phyloP scores from a whole-genome alignment of 305 asterid genomes.

The Fraxinus sp. region DNA sequence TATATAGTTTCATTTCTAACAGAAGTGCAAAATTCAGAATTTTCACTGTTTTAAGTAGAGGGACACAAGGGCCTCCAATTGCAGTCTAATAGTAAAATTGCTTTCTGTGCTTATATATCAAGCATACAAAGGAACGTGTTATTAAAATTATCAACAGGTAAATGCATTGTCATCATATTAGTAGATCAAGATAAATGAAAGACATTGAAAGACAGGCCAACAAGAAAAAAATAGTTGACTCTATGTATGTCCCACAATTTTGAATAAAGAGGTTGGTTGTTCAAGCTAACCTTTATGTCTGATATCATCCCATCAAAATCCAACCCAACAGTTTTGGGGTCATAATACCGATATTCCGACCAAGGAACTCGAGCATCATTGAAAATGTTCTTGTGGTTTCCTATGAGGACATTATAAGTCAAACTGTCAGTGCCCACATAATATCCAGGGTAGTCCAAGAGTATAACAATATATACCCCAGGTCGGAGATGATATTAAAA shows the following conservation, averaged over 20 bases:
- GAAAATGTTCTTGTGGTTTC: slow-evolving; percentile 94
- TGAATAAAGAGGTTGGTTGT: slow-evolving; percentile 16
- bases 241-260: neutral
- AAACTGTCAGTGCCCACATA: slow-evolving; percentile 17
- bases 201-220: neutral
- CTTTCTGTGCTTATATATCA: neutral
- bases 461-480: slow-evolving; percentile 63
- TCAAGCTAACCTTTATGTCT: slow-evolving; percentile 76
- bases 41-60: neutral
- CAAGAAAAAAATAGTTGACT: slow-evolving; percentile 11
- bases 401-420: slow-evolving; percentile 41
- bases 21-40: neutral
- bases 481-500: slow-evolving; percentile 89
- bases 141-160: slow-evolving; percentile 9
- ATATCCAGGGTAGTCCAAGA: slow-evolving; percentile 16
- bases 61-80: neutral
- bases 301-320: slow-evolving; percentile 96
- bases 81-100: neutral
- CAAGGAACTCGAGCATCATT: slow-evolving; percentile 90
- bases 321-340: slow-evolving; percentile 89
- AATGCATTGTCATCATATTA: slow-evolving; percentile 7
- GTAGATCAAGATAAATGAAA: neutral
- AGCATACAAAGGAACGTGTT: slow-evolving; percentile 2
- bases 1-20: neutral
- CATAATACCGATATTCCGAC: slow-evolving; percentile 93